Conservation (phyloP, 768 basidiomycete genomes). For the Lentinula raphanica region DNA sequence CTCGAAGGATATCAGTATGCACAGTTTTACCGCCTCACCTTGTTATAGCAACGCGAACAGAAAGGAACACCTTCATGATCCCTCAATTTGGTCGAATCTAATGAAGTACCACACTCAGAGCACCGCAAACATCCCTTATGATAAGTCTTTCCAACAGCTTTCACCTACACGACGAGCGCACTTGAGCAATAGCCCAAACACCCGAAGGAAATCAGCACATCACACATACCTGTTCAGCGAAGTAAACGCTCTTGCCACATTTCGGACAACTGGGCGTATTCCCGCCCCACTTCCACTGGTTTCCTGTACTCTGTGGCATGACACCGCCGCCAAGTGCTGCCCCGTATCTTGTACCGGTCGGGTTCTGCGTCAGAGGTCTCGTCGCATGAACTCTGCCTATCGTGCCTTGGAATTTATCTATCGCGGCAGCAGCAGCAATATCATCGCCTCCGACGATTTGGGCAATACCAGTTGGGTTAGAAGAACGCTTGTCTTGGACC, state of each 20-base stretch:
- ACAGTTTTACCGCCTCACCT: conserved; percentile 32
- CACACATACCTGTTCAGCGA: conserved; percentile 67
- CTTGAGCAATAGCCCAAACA: conserved; percentile 1
- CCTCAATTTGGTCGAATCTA: conserved; percentile 70
- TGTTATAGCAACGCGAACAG: conserved; percentile 70
- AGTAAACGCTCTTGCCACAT: conserved; percentile 76
- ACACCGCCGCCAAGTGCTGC: conserved; percentile 37
- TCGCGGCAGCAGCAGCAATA: not conserved
- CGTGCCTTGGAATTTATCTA: conserved; percentile 5
- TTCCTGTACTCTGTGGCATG: conserved; percentile 8
- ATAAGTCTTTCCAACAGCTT: conserved; percentile 75
- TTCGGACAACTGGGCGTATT: conserved; percentile 61
- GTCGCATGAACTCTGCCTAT: conserved; percentile 5
- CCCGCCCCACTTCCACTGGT: conserved; percentile 51
- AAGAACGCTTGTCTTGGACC: not conserved
- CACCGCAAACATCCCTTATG: conserved; percentile 79
- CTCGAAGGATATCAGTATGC: not conserved
- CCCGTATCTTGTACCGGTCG: conserved; percentile 68
- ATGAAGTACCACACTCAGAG: conserved; percentile 55
- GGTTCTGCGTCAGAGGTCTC: conserved; percentile 32
- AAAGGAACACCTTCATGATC: conserved; percentile 73
- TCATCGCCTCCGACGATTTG: conserved; percentile 5
- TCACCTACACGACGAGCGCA: conserved; percentile 61
- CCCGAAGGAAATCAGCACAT: not conserved
- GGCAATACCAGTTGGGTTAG: not conserved